Evolutionary conservation across 2,329 filamentous ascomycete genomes (phyloP).

Genomic region (Daldinia eschscholtzii): DNA sequence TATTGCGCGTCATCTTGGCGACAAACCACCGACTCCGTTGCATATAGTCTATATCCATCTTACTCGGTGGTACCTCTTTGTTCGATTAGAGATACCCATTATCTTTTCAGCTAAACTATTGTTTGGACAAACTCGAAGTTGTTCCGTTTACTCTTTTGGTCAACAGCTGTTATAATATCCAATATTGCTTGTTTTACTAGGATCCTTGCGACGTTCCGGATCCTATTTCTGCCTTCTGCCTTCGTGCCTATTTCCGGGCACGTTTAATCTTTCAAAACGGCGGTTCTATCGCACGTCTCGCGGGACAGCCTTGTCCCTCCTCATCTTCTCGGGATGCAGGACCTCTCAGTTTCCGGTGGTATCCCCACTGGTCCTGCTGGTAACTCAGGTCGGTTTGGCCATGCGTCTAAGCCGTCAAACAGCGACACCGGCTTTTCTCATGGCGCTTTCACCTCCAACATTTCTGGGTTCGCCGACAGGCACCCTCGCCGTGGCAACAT

Average conservation of each 20-base stretch:
- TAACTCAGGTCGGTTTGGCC: conserved; percentile 73
- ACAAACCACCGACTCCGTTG: conserved; percentile 42
- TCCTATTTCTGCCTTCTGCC: conserved; percentile 52
- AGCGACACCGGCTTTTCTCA: conserved; percentile 93
- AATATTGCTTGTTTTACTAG: conserved; percentile 47
- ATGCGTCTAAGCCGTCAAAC: conserved; percentile 83
- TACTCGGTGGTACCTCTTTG: conserved; percentile 45
- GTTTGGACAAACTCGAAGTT: conserved; percentile 48
- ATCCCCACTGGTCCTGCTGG: conserved; percentile 69
- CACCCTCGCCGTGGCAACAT: conserved; percentile 88
- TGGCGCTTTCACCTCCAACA: conserved; percentile 89
- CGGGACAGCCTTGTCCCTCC: conserved; percentile 89
- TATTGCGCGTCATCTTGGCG: conserved; percentile 42
- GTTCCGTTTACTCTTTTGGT: conserved; percentile 45
- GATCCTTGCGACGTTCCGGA: conserved; percentile 44
- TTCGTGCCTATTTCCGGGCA: conserved; percentile 59
- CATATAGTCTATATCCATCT: conserved; percentile 50
- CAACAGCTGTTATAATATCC: conserved; percentile 52
- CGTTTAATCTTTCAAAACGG: conserved; percentile 80
- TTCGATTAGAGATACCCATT: conserved; percentile 48
- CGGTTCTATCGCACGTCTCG: conserved; percentile 80
- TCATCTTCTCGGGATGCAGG: conserved; percentile 93
- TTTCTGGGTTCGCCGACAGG: conserved; percentile 86
- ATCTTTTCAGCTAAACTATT: conserved; percentile 47
- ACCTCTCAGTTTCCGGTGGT: conserved; percentile 75